A percentile compares a stretch with the other conserved stretches of the same genome.
phyloP scores from a whole-genome alignment of 73 alveolate genomes.

The Paramecium tetraurelia region DNA sequence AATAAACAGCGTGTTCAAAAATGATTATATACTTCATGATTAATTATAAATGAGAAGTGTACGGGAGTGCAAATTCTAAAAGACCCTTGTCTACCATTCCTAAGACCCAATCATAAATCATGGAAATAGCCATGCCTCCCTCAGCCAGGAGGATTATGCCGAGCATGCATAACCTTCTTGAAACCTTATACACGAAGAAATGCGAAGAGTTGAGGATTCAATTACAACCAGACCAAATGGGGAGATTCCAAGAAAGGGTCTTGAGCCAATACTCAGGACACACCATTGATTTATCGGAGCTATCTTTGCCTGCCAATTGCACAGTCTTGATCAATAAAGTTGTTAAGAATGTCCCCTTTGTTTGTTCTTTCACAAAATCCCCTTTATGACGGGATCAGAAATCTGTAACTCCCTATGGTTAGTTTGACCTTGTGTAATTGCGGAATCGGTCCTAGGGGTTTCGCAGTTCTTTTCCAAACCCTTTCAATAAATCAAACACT shows the following conservation, averaged over 20 bases:
- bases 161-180: neutral
- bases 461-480: neutral
- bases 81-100: neutral
- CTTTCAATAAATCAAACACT: neutral
- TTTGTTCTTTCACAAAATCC: neutral
- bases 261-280: neutral
- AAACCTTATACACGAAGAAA: neutral
- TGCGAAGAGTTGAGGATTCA: neutral
- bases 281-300: neutral
- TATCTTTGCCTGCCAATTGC: neutral
- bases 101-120: neutral
- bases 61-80: neutral
- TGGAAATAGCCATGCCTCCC: neutral
- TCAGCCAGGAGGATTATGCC: neutral
- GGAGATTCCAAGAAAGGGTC: neutral
- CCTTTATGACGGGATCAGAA: neutral
- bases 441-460: neutral
- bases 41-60: constrained; percentile 29
- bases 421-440: constrained; percentile 37
- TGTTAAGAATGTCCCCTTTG: neutral
- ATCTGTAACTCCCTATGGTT: neutral
- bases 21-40: neutral
- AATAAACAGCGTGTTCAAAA: neutral
- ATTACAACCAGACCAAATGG: neutral
- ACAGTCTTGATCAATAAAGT: neutral